These are phyloP conservation scores for Phaeoacremonium minimum DNA, from an alignment of 2,329 filamentous ascomycete genomes.

Conservation along the genomic window DNA sequence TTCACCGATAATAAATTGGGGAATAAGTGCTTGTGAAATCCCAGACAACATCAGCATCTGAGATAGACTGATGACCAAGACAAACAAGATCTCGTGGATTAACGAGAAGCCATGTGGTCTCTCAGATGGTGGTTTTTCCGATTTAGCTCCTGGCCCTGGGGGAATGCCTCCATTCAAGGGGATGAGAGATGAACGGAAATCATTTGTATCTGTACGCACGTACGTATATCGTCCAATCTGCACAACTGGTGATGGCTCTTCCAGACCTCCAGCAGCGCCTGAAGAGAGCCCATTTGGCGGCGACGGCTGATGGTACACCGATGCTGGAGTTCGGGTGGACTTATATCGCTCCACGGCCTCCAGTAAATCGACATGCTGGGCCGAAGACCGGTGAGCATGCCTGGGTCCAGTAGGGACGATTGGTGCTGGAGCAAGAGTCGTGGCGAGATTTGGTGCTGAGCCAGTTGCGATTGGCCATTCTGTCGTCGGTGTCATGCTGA, in stretches of 20 bases:
- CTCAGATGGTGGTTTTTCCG: neutral
- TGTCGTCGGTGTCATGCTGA: constrained; percentile 6
- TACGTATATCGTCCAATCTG: constrained; percentile 18
- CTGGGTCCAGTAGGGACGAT: neutral
- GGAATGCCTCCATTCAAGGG: constrained; percentile 1
- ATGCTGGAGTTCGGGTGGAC: too few species aligned
- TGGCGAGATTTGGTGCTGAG: constrained; percentile 5
- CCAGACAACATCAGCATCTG: constrained; percentile 42
- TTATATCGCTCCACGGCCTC: constrained; percentile 11
- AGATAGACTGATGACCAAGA: constrained; percentile 31
- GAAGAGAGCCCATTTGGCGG: too few species aligned
- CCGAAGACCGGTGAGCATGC: constrained; percentile 1
- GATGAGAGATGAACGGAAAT: constrained; percentile 9
- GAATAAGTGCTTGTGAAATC: constrained; percentile 42
- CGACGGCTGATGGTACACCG: constrained; percentile 1
- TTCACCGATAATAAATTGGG: constrained; percentile 40
- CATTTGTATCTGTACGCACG: constrained; percentile 14
- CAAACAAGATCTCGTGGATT: constrained; percentile 26
- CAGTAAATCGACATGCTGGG: constrained; percentile 14
- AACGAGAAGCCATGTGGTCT: constrained; percentile 17
- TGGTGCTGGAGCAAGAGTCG: constrained; percentile 3
- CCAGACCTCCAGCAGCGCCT: neutral
- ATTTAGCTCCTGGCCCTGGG: neutral
- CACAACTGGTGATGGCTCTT: constrained; percentile 13
- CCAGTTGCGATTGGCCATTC: constrained; percentile 7